These are phyloP conservation scores for Vanrija sp. DNA, from an alignment of 1,284 basidiomycete species.

Conservation along the genomic window DNA sequence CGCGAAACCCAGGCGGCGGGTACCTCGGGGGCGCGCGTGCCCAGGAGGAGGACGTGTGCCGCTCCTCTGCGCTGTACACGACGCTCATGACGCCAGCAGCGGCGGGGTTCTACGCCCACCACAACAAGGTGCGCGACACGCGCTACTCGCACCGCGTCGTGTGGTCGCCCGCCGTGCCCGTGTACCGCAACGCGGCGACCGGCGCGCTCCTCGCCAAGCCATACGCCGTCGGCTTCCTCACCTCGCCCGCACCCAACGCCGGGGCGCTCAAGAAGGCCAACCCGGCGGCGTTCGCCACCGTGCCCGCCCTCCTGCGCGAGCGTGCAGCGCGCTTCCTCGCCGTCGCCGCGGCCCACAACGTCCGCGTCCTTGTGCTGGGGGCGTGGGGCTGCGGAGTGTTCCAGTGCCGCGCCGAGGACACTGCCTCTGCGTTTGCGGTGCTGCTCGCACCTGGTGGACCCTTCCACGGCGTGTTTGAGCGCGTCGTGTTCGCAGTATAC, in stretches of 20 bases:
- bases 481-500: conserved; percentile 12
- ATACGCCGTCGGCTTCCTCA: conserved; percentile 6
- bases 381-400: conserved; percentile 21
- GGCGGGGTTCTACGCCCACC: conserved; percentile 7
- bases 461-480: conserved; percentile 4
- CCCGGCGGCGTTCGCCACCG: background rate
- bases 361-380: conserved; percentile 9
- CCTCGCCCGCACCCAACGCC: conserved; percentile 12
- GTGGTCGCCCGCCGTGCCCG: conserved; percentile 11
- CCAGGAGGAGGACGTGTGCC: conserved; percentile 20
- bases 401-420: conserved; percentile 3
- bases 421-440: background rate
- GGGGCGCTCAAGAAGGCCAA: conserved; percentile 3
- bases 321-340: conserved; percentile 15
- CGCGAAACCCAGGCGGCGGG: conserved; percentile 15
- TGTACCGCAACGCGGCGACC: conserved; percentile 6
- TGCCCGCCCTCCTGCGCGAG: conserved; percentile 1
- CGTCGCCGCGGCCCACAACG: conserved; percentile 1
- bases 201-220: background rate
- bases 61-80: conserved; percentile 12
- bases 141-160: conserved; percentile 17
- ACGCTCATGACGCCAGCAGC: background rate
- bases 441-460: conserved; percentile 3
- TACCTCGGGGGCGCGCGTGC: conserved; percentile 14
- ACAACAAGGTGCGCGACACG: background rate